Evolutionary conservation across 208 protist genomes (phyloP), one percentile per base, ranked within the genome.

Genomic region (Leishmania turanica): DNA sequence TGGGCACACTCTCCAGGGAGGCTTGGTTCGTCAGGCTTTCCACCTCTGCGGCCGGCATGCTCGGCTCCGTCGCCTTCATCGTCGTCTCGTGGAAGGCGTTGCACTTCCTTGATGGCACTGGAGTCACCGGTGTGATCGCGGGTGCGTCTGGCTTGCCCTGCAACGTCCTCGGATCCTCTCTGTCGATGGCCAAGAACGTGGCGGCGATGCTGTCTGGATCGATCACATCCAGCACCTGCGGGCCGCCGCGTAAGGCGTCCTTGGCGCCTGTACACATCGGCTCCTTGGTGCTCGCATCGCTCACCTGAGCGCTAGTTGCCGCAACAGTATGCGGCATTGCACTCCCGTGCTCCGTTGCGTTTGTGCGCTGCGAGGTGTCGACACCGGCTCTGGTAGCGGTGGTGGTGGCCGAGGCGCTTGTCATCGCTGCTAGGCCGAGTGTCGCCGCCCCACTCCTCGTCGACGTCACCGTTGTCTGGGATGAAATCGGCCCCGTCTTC

Each of bases 181-280:
- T 62, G 34, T 62, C 54, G 62, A 78, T 78, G 60, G 79, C 79
- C 56, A 72, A 47, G 53, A 82, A 78, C 19, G 79, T 60, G 19
- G 79, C 73, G 40, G 27, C 31, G 49, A 74, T 83, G 79, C 64
- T 53, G 45, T 78, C 60, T 4, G 74, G 66, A 34, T 64, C 65
- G 24, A 77, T 49, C 64, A 71, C 62, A 24, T 65, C 80, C 42
- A 78, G 40, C 40, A 75, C 17, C 54, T 64, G 21, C 31, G 69
- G 45, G 37, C 53, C 45, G n/a, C 27, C 9, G 45, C 8, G 45
- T 5, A 54, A 3, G 34, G n/a, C 65, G 8, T 45, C 21, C 17
- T 21, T 11, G 65, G 65, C 3, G 3, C 19, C 15, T 19, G 37
- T 70, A 15, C 15, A 40, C 17, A 34, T 70, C 17, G 65, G 17